phyloP scores from a whole-genome alignment of 2,329 filamentous ascomycete genomes.

The Mariannaea sp. region DNA sequence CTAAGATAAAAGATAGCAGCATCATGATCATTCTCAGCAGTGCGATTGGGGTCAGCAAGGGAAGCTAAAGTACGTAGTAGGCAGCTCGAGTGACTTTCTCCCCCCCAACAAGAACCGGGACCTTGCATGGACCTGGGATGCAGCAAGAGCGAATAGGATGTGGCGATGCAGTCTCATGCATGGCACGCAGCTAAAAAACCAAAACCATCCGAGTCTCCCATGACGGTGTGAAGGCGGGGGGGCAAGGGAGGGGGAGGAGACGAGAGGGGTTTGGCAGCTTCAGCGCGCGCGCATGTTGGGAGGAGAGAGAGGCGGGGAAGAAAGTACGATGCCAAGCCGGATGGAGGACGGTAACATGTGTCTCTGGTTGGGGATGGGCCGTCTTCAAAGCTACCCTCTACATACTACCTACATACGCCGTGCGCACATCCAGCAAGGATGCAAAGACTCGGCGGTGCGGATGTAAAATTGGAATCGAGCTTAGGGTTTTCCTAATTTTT shows the following conservation, averaged over 20 bases:
- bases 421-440: no score
- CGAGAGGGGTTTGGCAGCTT: neutral
- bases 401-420: no score
- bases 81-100: constrained; percentile 7
- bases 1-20: neutral
- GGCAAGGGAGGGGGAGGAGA: neutral
- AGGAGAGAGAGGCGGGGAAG: neutral
- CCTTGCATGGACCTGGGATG: constrained; percentile 25
- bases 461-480: neutral
- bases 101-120: constrained; percentile 22
- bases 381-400: no score
- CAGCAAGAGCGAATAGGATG: constrained; percentile 28
- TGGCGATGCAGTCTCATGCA: constrained; percentile 28
- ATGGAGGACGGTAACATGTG: neutral
- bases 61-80: constrained; percentile 14
- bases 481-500: no score
- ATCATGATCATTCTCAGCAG: constrained; percentile 4
- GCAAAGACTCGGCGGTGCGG: neutral
- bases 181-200: constrained; percentile 11
- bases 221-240: constrained; percentile 9
- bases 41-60: constrained; percentile 9
- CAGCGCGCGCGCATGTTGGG: neutral
- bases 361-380: neutral
- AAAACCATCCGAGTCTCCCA: constrained; percentile 1
- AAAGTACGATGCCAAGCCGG: neutral